Base-by-base conservation (phyloP, 768 basidiomycete species). In the Suillus subluteus region DNA sequence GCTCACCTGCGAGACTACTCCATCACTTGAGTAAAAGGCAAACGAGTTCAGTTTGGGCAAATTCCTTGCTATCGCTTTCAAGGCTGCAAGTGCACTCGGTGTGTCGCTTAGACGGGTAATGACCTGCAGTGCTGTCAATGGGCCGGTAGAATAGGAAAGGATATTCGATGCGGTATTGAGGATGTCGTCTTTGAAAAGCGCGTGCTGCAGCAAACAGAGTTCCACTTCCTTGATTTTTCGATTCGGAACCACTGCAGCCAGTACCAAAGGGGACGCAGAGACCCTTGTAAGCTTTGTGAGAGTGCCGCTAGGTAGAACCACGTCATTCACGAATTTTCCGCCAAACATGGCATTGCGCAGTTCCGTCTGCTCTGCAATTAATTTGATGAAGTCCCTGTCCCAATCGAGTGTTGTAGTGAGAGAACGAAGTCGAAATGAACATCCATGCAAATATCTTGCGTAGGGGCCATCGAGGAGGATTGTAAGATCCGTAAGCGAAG, bases 361-460 rank as follows among this genome's bases (percentile, higher is more conserved):
- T 35, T 62, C 58, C 13, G 44, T 50, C 61, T 75, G 74, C 30
- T 73, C 68, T 46, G 68, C 62, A 41, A 75, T 58, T 65, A 72
- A 75, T 43, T 61, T 61, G 21, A 70, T 61, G 55, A 75, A 66
- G 18, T 65, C 68, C 2, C 30, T 23, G 37, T 75, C 73, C 68
- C 75, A 75, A 35, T 68, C 58, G 32, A 75, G 72, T 38, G 70
- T 71, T 18, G 67, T 70, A 35, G 69, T 71, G 41, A 75, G 65
- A 38, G 72, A 73, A 11, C 70, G 73, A 35, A 75, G 68, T 37
- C 63, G 66, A 62, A 75, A 75, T 5, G 74, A 65, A 38, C 75
- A 71, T 30, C 68, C 74, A 15, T 64, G 63, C 8, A 75, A 52
- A 50, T 69, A 66, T 46, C 69, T 67, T 13, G 74, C 68, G 21